Percentiles rank a stretch among this genome's conserved stretches.
phyloP scores from a whole-genome alignment of 345 rosid genomes.

The Lenwebbia sp. region DNA sequence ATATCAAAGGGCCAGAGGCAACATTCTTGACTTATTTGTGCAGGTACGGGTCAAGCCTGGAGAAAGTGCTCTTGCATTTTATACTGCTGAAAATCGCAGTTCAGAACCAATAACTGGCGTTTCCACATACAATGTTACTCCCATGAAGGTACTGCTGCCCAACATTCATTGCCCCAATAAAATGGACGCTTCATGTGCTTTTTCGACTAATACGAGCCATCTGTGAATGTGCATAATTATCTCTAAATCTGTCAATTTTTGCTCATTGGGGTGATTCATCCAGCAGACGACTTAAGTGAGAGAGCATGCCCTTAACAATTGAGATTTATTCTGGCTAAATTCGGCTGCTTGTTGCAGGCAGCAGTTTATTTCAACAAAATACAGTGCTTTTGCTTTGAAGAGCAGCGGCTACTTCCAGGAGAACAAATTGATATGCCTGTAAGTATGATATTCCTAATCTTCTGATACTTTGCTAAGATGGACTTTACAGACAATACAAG shows the following conservation, averaged over 20 bases:
- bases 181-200: background rate
- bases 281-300: background rate
- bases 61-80: constrained; percentile 95
- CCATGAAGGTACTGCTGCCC: constrained; percentile 55
- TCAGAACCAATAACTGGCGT: constrained; percentile 69
- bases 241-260: background rate
- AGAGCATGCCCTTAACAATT: background rate
- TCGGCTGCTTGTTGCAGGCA: constrained; percentile 35
- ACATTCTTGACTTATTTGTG: background rate
- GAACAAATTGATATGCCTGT: constrained; percentile 98
- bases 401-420: constrained; percentile 94
- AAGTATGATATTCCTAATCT: background rate
- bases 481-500: background rate
- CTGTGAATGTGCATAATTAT: background rate
- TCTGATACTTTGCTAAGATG: background rate
- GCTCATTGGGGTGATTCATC: background rate
- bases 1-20: background rate
- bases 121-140: constrained; percentile 90
- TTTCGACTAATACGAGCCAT: background rate
- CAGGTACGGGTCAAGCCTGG: constrained; percentile 92
- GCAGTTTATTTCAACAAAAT: constrained; percentile 93
- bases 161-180: background rate
- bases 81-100: constrained; percentile 84
- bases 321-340: background rate
- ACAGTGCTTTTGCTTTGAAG: constrained; percentile 95